Conservation (phyloP, 2,329 filamentous ascomycete species). For the Neoarthrinium moseri region DNA sequence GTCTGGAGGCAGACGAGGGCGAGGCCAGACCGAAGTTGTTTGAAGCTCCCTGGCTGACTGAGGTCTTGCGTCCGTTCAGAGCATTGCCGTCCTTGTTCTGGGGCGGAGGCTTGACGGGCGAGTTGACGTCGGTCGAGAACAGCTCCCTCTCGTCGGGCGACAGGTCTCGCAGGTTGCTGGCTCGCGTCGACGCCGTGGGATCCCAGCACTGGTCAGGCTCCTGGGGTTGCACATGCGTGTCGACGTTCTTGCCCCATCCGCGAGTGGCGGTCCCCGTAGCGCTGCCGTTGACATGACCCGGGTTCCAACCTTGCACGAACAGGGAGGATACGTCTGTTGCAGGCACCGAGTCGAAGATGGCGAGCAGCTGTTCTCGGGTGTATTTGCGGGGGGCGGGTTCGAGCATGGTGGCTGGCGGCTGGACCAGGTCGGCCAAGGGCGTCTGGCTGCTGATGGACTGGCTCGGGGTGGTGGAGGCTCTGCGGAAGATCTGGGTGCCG, state of each 20-base stretch:
- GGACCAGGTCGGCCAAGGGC: conserved; percentile 29
- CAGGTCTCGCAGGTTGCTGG: conserved; percentile 73
- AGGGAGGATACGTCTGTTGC: conserved; percentile 63
- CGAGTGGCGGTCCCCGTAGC: conserved; percentile 57
- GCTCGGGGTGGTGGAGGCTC: conserved; percentile 56
- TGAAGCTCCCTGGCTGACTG: conserved; percentile 69
- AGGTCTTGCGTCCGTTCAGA: conserved; percentile 74
- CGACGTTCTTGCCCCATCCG: conserved; percentile 76
- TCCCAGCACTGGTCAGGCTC: conserved; percentile 96
- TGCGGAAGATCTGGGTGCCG: conserved; percentile 64
- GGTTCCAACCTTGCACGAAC: conserved; percentile 77
- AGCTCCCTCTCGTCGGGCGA: conserved; percentile 66
- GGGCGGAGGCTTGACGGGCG: conserved; percentile 80
- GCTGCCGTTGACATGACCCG: conserved; percentile 70
- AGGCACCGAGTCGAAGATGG: conserved; percentile 60
- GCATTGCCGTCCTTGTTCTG: conserved; percentile 68
- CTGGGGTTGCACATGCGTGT: conserved; percentile 70
- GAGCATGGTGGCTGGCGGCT: conserved; percentile 35
- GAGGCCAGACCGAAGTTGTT: conserved; percentile 70
- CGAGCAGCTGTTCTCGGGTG: conserved; percentile 74
- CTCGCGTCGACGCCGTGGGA: conserved; percentile 63
- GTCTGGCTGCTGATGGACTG: conserved; percentile 38
- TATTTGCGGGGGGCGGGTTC: conserved; percentile 66
- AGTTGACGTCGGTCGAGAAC: conserved; percentile 87
- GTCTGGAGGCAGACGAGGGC: conserved; percentile 68